Evolutionary conservation across 805 yeast species (phyloP), one percentile per base, ranked within the genome.

Genomic region (Dipodascopsis uninucleata): DNA sequence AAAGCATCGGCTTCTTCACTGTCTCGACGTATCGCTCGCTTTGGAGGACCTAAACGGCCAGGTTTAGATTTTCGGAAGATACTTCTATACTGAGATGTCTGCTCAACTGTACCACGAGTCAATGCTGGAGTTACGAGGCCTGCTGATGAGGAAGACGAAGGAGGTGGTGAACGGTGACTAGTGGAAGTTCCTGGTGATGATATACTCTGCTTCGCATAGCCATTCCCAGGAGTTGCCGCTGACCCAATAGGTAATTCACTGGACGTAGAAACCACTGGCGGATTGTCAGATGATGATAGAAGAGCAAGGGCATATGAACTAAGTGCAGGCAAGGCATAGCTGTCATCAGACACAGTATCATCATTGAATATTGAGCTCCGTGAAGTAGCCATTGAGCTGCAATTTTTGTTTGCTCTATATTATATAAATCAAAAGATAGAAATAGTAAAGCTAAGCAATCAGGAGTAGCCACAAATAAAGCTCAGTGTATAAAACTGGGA

Each of bases 251-350:
- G 26, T n/a, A 23, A 5, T 9, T 16, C 20, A 18, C 20, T n/a
- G 24, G 39, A n/a, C 20, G 24, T n/a, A 21, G 41, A 28, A 43
- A 41, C n/a, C 23, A 14, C 18, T 20, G 23, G 34, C 35, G n/a
- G n/a, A n/a, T n/a, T n/a, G n/a, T n/a, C n/a, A n/a, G n/a, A n/a
- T 23, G 46, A 41, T 2, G 72, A 69, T 29, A 78, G 62, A 20
- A 78, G 61, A 21, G 79, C 81, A 17, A 75, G 67, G 28, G 80
- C 76, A 56, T 77, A 79, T 4, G 77, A 70, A 57, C 82, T 77
- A 47, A 78, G 65, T 10, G 76, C 77, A 2, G 84, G 84, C 1
- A 82, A 82, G 34, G 73, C 67, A 56, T 74, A 74, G 31, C 75
- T 72, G 49, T 68, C 72, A 48, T 77, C 81, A 8, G n/a, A n/a